phyloP scores from a whole-genome alignment of 73 alveolate species.

The Effrenium voratum region DNA sequence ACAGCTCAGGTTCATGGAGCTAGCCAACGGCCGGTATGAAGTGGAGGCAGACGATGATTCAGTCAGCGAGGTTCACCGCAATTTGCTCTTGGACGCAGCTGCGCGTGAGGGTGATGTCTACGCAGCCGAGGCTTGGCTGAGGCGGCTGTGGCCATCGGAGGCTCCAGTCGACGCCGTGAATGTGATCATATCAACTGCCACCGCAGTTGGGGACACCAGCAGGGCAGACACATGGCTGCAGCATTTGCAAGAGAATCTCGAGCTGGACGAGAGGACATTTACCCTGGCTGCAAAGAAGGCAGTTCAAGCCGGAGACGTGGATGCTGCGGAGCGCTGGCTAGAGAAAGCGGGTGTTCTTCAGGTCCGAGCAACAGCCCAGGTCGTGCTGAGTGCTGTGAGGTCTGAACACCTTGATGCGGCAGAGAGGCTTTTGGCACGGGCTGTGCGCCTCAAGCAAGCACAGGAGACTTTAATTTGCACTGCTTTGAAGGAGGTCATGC shows the following conservation, averaged over 20 bases:
- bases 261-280: conserved; percentile 15
- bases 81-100: conserved; percentile 69
- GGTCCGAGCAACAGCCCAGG: conserved; percentile 5
- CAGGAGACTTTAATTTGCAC: background rate
- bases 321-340: conserved; percentile 13
- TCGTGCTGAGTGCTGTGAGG: background rate
- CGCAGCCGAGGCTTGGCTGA: conserved; percentile 76
- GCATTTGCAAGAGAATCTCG: background rate
- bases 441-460: background rate
- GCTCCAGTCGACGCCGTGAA: background rate
- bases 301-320: background rate
- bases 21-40: background rate
- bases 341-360: background rate
- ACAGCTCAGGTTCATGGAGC: background rate
- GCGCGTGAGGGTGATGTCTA: conserved; percentile 18
- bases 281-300: background rate
- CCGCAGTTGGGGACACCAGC: conserved; percentile 1
- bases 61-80: background rate
- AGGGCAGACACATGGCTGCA: background rate
- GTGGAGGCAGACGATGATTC: background rate
- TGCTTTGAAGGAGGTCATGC: conserved; percentile 29
- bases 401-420: background rate
- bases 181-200: conserved; percentile 41
- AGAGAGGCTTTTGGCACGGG: background rate
- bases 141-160: background rate